These are phyloP conservation scores for Cyclostephanos invisitatus DNA, from an alignment of 108 stramenopile genomes.

Conservation along the genomic window DNA sequence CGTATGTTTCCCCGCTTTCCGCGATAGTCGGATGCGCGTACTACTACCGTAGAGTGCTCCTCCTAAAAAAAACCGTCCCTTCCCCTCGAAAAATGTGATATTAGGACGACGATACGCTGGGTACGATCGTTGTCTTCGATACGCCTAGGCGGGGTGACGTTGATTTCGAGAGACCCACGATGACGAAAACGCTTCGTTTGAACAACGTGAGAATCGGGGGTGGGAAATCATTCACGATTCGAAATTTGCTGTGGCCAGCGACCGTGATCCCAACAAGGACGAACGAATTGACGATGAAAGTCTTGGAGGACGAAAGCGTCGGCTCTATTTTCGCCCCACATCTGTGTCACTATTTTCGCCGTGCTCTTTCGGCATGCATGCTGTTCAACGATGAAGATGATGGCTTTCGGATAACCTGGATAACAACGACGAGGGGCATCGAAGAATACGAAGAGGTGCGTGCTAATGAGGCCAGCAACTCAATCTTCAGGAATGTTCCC, in stretches of 20 bases:
- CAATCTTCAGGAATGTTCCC: neutral
- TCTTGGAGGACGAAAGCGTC: neutral
- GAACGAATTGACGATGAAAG: neutral
- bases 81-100: neutral
- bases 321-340: neutral
- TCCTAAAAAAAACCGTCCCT: neutral
- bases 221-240: constrained; percentile 40
- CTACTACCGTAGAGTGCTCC: too few relatives aligned
- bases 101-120: constrained; percentile 48
- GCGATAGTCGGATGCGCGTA: too few relatives aligned
- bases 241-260: constrained; percentile 56
- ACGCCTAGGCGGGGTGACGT: constrained; percentile 25
- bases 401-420: constrained; percentile 74
- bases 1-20: too few relatives aligned
- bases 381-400: constrained; percentile 75
- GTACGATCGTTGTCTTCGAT: constrained; percentile 56
- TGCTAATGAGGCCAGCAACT: constrained; percentile 8
- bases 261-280: constrained; percentile 32
- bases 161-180: constrained; percentile 4
- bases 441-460: neutral
- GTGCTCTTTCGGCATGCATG: constrained; percentile 50
- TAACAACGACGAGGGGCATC: constrained; percentile 8
- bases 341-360: constrained; percentile 13
- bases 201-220: constrained; percentile 58
- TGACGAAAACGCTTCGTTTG: constrained; percentile 43